Base-by-base conservation (phyloP, 441 rosid genomes). In the Francoa sonchifolia region DNA sequence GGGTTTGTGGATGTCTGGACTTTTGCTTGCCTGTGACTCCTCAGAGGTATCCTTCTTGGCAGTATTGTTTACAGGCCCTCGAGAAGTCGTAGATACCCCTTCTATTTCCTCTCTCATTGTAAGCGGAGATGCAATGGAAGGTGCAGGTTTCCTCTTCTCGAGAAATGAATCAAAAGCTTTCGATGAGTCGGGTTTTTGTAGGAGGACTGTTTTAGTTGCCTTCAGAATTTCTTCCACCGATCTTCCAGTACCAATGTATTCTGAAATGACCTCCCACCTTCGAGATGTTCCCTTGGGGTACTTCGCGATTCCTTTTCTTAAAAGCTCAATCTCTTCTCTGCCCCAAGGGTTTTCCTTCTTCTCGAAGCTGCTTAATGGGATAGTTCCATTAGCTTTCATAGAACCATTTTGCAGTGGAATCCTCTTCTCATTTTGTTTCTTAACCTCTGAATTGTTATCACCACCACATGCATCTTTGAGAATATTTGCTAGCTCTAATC, bases 201-300 rank as follows among this genome's bases (percentile, higher is more conserved):
- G 96, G 39, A 90, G 99, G 36, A 86, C 88, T 1, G 88, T 86
- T 68, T 86, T 86, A 12, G 90, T 86, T 57, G 96, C 99, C 75
- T 78, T 85, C 18, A 86, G 63, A 57, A 90, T 80, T 61, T 82
- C 96, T 48, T 90, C 99, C 39, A 90, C 96, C 6, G 95, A 73
- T 65, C 99, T 80, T 41, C 76, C 85, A 1, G 96, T 80, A 34
- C 95, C 94, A 3, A 90, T 73, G 63, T 71, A 90, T 48, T 86
- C 96, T 5, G 95, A 86, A 46, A 90, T 56, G 46, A 90, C 96
- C 62, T 86, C 99, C 99, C 99, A 90, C 66, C 99, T 78, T 18
- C 84, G 74, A 30, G 93, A 80, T 35, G 95, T 90, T 50, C 98
- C 98, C 60, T 90, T 90, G 10, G 88, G 93, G 57, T 67, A 86